Evolutionary conservation across 2,329 filamentous ascomycete genomes (phyloP), one percentile per base, ranked within the genome.

Genomic region (Botrytis medusae): DNA sequence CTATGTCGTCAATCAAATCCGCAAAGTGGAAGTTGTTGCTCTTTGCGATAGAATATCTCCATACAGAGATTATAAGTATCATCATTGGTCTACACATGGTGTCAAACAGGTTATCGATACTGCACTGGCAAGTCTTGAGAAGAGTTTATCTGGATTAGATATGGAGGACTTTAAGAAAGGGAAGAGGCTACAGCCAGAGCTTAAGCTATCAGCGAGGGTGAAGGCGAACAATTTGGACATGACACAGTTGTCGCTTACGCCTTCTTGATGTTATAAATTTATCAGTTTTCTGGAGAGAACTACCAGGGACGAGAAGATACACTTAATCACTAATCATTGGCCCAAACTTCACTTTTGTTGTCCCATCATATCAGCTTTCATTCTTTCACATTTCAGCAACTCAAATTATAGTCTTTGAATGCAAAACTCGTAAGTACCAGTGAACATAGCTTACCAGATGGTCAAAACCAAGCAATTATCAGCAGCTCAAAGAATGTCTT

Each of bases 41-140:
- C 60, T 72, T 34, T 72, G 69, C 25, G 60, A 72, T 44, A 57
- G 42, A 4, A 57, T 65, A 44, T 65, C 44, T 16, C 69, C 69
- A 40, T 44, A n/a, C 69, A 71, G n/a, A 32, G 18, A 34, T 0
- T 71, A 34, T 44, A 60, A 54, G n/a, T 65, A 57, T 64, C 34
- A 54, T 57, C 44, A 71, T 32, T 71, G 34, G 69, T 65, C 69
- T 25, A 65, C 69, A 5, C 69, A 71, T 34, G 60, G 69, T 40
- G 46, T 71, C 20, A 57, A 65, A 54, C 69, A 71, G 16, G 46
- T 20, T 29, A 71, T 71, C 32, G 34, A 65, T 44, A 65, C n/a
- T 20, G 9, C 54, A 7, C n/a, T 65, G 34, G 29, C 22, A 10
- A 64, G 22, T 22, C 20, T 72, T 34, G 34, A 57, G 37, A 37